Evolutionary conservation across 306 rosid genomes (phyloP).

Genomic region (Sophora flavescens): DNA sequence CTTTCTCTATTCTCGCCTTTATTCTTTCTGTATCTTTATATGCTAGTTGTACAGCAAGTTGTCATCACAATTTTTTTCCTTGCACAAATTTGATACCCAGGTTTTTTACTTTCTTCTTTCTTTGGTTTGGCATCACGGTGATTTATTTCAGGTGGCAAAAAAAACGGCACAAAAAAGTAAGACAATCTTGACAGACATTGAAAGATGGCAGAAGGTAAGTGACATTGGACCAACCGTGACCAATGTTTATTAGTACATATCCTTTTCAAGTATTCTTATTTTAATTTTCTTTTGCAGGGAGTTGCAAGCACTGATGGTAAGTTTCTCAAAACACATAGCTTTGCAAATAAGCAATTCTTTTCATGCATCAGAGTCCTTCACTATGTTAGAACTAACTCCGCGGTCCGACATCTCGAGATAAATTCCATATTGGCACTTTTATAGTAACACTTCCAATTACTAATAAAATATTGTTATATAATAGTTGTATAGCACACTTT

Average conservation of each 20-base stretch:
- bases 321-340: constrained; percentile 46
- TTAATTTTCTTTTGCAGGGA: constrained; percentile 67
- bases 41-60: constrained; percentile 5
- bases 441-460: constrained; percentile 4
- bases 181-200: constrained; percentile 89
- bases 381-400: constrained; percentile 14
- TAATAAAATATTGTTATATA: constrained; percentile 16
- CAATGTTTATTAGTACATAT: not conserved
- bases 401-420: constrained; percentile 12
- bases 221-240: constrained; percentile 14
- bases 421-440: constrained; percentile 21
- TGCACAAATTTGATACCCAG: constrained; percentile 23
- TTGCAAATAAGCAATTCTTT: constrained; percentile 28
- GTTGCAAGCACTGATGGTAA: constrained; percentile 94
- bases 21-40: constrained; percentile 23
- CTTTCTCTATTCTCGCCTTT: constrained; percentile 10
- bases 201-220: constrained; percentile 97
- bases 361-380: constrained; percentile 29
- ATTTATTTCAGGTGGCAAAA: constrained; percentile 84
- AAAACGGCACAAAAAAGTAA: constrained; percentile 90
- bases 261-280: constrained; percentile 37
- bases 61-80: constrained; percentile 19
- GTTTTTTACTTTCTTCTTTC: constrained; percentile 1
- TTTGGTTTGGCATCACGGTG: constrained; percentile 35
- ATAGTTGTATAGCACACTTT: constrained; percentile 19